phyloP scores from a whole-genome alignment of 768 basidiomycete species.

The Lentinula aciculospora region DNA sequence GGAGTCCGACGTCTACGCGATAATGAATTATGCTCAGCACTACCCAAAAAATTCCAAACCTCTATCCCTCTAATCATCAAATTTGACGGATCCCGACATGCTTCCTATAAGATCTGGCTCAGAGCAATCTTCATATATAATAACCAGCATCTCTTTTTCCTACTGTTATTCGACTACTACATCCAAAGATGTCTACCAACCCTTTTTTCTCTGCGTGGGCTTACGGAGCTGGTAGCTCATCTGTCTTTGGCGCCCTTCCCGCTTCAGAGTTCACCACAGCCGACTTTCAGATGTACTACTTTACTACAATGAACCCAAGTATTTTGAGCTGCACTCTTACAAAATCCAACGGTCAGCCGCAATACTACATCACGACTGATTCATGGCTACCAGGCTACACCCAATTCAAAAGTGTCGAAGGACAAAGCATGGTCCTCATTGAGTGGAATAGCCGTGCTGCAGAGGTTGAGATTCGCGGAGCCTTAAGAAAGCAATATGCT shows the following conservation, averaged over 20 bases:
- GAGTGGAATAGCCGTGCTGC: slow-evolving; percentile 47
- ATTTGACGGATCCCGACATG: background rate
- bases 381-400: slow-evolving; percentile 46
- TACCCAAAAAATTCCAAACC: background rate
- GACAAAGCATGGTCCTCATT: slow-evolving; percentile 44
- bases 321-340: slow-evolving; percentile 52
- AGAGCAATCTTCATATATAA: background rate
- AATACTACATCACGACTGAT: slow-evolving; percentile 47
- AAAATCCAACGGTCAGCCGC: slow-evolving; percentile 41
- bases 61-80: background rate
- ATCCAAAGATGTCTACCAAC: background rate
- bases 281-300: slow-evolving; percentile 34
- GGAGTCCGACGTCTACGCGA: background rate
- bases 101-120: background rate
- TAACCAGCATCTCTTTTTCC: background rate
- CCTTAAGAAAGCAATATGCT: slow-evolving; percentile 42
- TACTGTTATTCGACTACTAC: background rate
- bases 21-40: too few relatives aligned
- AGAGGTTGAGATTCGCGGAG: slow-evolving; percentile 46
- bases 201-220: background rate
- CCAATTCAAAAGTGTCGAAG: slow-evolving; percentile 42
- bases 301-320: slow-evolving; percentile 44
- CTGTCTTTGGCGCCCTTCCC: slow-evolving; percentile 13
- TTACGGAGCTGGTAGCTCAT: background rate
- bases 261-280: slow-evolving; percentile 8